Conservation (phyloP, 495 filamentous ascomycete species). For the Talaromyces proteolyticus region DNA sequence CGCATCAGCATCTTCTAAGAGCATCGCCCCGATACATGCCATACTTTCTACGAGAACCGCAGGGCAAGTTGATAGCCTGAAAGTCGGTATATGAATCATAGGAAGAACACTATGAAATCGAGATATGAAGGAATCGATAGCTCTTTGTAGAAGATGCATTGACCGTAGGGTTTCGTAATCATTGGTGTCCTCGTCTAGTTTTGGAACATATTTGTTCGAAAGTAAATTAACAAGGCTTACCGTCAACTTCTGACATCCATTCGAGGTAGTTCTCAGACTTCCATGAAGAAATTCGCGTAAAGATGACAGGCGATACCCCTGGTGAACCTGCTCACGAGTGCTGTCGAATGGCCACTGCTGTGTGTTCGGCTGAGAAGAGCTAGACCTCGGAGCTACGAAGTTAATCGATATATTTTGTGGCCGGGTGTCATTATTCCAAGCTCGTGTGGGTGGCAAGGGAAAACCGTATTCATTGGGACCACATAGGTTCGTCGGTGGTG, state of each 20-base stretch:
- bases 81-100: slow-evolving; percentile 22
- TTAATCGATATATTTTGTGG: neutral
- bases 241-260: neutral
- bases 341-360: slow-evolving; percentile 5
- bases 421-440: neutral
- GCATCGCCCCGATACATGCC: slow-evolving; percentile 18
- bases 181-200: neutral
- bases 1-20: neutral
- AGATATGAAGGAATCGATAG: slow-evolving; percentile 16
- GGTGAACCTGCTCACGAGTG: neutral
- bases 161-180: slow-evolving; percentile 6
- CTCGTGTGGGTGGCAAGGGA: neutral
- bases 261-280: slow-evolving; percentile 2
- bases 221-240: neutral
- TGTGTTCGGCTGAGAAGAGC: neutral
- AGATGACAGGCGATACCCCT: neutral
- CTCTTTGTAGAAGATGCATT: slow-evolving; percentile 13
- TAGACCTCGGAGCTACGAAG: neutral
- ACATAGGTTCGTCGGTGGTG: neutral
- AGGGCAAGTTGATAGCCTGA: slow-evolving; percentile 11
- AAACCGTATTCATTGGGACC: neutral
- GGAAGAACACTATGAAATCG: slow-evolving; percentile 19
- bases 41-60: slow-evolving; percentile 18
- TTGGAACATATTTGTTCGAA: slow-evolving; percentile 15
- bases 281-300: slow-evolving; percentile 5